Evolutionary conservation across 345 rosid species (phyloP).

Genomic region (Sisymbrium altissimum): DNA sequence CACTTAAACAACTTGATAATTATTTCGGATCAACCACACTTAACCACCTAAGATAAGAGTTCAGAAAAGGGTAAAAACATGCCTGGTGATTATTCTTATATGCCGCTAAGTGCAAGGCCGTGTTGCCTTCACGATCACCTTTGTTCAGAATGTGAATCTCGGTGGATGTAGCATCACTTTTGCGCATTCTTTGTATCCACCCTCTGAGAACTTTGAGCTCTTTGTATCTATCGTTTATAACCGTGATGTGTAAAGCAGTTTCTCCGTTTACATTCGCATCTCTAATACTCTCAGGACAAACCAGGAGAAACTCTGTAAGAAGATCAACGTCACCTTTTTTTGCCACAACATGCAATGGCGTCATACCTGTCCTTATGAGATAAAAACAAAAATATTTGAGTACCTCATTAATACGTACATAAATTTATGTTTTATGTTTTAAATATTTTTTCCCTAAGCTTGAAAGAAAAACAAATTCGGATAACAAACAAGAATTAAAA

Average conservation of each 20-base stretch:
- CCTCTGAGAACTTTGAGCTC: slow-evolving; percentile 12
- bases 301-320: not conserved
- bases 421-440: no score
- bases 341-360: slow-evolving; percentile 23
- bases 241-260: slow-evolving; percentile 22
- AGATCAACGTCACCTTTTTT: not conserved
- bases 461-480: not conserved
- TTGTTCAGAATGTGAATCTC: not conserved
- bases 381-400: not conserved
- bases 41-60: no score
- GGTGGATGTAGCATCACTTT: not conserved
- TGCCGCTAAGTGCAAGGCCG: slow-evolving; percentile 22
- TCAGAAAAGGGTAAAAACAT: not conserved
- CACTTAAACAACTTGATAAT: not conserved
- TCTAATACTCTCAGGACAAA: slow-evolving; percentile 8
- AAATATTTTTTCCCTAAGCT: no score
- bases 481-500: not conserved
- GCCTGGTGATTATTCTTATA: not conserved
- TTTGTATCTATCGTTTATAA: not conserved
- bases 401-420: no score
- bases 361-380: not conserved
- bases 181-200: not conserved
- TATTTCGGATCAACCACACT: not conserved
- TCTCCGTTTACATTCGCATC: slow-evolving; percentile 7
- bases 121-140: slow-evolving; percentile 10